Conservation (phyloP, 2,329 filamentous ascomycete species). For the Ophiosphaerella narmari region DNA sequence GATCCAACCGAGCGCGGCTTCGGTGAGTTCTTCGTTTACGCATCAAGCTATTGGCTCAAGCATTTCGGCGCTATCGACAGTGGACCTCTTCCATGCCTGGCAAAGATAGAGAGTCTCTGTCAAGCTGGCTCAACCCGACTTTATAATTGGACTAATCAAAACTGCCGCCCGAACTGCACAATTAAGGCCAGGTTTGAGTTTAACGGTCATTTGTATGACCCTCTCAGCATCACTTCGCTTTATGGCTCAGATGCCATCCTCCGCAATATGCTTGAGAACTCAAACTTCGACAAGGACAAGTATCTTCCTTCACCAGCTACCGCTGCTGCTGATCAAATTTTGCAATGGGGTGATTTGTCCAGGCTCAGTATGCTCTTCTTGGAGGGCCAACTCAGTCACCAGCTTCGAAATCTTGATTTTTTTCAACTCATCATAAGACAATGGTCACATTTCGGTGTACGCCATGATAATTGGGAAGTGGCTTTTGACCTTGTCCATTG, state of each 20-base stretch:
- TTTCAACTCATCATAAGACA: conserved; percentile 8
- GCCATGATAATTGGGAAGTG: conserved; percentile 8
- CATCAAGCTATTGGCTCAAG: too few relatives aligned
- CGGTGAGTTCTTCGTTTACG: conserved; percentile 11
- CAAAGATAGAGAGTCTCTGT: too few relatives aligned
- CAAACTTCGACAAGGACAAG: conserved; percentile 4
- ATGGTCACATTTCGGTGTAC: conserved; percentile 3
- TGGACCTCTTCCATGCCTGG: too few relatives aligned
- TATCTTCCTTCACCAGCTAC: conserved; percentile 9
- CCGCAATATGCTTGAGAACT: conserved; percentile 9
- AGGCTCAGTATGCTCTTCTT: conserved; percentile 10
- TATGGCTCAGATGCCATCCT: conserved; percentile 10
- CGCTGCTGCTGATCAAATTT: conserved; percentile 9
- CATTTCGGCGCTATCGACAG: too few relatives aligned
- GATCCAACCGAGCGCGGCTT: conserved; percentile 14
- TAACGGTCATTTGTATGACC: conserved; percentile 12
- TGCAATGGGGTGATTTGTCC: conserved; percentile 13
- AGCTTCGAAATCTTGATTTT: conserved; percentile 10
- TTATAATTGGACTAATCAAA: too few relatives aligned
- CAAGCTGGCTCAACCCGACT: too few relatives aligned
- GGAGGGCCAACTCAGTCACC: conserved; percentile 4
- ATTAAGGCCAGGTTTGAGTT: conserved; percentile 5
- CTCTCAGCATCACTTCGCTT: conserved; percentile 9
- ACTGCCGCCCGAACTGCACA: too few relatives aligned
- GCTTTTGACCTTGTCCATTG: conserved; percentile 7